Evolutionary conservation across 2,329 filamentous ascomycete species (phyloP).

Genomic region (Colletotrichum lindemuthianum): DNA sequence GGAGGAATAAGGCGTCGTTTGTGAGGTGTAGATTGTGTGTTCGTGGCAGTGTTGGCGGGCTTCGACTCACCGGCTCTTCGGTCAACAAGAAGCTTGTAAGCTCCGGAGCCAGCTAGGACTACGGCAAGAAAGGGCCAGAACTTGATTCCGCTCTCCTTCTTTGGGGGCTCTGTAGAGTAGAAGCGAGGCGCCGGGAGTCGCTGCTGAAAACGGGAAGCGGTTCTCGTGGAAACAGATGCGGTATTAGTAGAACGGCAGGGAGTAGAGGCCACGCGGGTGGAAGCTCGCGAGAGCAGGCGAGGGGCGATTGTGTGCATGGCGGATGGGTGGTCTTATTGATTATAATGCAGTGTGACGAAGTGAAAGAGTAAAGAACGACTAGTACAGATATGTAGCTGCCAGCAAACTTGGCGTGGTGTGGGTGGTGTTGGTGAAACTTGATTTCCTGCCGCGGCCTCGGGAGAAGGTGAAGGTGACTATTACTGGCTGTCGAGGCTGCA

Average conservation of each 20-base stretch:
- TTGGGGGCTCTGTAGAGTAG: constrained; percentile 55
- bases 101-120: constrained; percentile 58
- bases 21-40: background rate
- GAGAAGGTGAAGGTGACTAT: no score
- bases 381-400: background rate
- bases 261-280: constrained; percentile 5
- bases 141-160: constrained; percentile 55
- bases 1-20: background rate
- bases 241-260: constrained; percentile 12
- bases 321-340: background rate
- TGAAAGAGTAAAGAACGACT: background rate
- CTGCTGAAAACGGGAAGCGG: constrained; percentile 16
- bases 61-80: constrained; percentile 56
- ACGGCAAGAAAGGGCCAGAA: constrained; percentile 68
- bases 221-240: constrained; percentile 3
- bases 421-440: no score
- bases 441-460: no score
- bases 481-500: no score
- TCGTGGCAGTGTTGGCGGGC: background rate
- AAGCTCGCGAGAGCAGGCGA: constrained; percentile 25
- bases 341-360: no score
- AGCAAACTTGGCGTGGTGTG: no score
- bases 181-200: constrained; percentile 39
- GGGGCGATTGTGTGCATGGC: constrained; percentile 19
- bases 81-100: constrained; percentile 62